phyloP scores from a whole-genome alignment of 2,329 filamentous ascomycete genomes.

The Ceratocystis cacaofunesta region DNA sequence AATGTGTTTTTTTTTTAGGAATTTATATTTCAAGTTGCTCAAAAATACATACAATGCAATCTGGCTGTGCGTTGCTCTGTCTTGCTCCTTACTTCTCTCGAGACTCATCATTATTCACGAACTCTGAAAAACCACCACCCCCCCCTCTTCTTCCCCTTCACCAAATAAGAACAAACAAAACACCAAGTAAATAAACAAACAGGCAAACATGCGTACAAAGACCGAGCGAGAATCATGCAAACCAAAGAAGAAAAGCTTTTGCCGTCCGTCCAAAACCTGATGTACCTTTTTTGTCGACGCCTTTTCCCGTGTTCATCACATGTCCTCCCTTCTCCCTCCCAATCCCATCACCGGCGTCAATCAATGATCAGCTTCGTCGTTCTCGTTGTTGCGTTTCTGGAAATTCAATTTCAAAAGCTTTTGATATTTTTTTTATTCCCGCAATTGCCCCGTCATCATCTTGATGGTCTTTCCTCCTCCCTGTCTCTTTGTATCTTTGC shows the following conservation, averaged over 20 bases:
- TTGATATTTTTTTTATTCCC: conserved; percentile 6
- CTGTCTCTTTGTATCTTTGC: background rate
- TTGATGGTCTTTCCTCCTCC: background rate
- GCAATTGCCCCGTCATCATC: background rate
- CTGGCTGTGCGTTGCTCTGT: background rate
- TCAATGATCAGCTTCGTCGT: background rate
- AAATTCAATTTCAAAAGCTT: background rate
- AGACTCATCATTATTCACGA: background rate
- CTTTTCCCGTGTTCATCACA: background rate
- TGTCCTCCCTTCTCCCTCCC: background rate
- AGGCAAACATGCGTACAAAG: background rate
- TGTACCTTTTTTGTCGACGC: background rate
- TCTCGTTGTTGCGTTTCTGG: background rate
- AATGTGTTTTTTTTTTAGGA: background rate
- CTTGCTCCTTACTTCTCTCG: background rate
- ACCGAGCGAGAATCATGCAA: conserved; percentile 3
- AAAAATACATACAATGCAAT: background rate
- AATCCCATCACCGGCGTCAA: background rate
- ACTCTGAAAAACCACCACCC: no score
- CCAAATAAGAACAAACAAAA: no score
- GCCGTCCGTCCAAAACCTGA: background rate
- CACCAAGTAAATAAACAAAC: background rate
- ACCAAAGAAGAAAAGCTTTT: conserved; percentile 8
- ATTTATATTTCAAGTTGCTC: background rate
- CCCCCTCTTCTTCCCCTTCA: no score